Base-by-base conservation (phyloP, 495 filamentous ascomycete species). In the Cercophora samala region DNA sequence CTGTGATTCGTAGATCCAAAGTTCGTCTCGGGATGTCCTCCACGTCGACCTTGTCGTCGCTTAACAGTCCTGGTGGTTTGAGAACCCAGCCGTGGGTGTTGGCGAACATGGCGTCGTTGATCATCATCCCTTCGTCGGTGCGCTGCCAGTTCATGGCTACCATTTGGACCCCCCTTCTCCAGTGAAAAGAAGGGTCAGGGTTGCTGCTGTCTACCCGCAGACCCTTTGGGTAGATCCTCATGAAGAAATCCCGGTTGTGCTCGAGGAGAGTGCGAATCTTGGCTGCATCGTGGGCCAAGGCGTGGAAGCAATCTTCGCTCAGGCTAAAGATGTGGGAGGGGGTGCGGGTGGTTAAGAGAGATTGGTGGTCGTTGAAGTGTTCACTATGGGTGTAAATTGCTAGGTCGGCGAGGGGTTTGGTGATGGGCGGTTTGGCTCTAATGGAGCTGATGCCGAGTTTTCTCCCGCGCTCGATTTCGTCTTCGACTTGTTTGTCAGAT, bases 71-170 rank as follows among this genome's bases (percentile, higher is more conserved):
- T 13, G 80, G 68, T 0, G 94, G 94, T 75, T 98, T 98, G 21
- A 94, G 84, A 9, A 95, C 86, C 89, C 92, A 98, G 22, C 94
- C 94, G 23, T 82, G 80, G 55, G 89, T 89, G n/a, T 87, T 89
- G 11, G 84, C 84, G 71, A 98, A 98, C 92, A 97, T 96, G 59
- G 85, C 94, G 68, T 91, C 85, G 73, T 97, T 97, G 52, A 97
- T 85, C 93, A 97, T 97, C 90, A 92, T 96, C 42, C 92, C 93
- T 64, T 90, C 88, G 74, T 97, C 94, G 64, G 87, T 85, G 58
- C 85, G 89, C 70, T 98, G 94, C 93, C 94, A 97, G 77, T 97
- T 98, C 74, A 97, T 84, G 5, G 94, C 94, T 4, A 95, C 93
- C 74, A 97, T 90, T 75, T 98, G 94, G 2, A 93, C 91, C 17